phyloP scores from a whole-genome alignment of 345 rosid species.

The Gynandropsis gynandra region DNA sequence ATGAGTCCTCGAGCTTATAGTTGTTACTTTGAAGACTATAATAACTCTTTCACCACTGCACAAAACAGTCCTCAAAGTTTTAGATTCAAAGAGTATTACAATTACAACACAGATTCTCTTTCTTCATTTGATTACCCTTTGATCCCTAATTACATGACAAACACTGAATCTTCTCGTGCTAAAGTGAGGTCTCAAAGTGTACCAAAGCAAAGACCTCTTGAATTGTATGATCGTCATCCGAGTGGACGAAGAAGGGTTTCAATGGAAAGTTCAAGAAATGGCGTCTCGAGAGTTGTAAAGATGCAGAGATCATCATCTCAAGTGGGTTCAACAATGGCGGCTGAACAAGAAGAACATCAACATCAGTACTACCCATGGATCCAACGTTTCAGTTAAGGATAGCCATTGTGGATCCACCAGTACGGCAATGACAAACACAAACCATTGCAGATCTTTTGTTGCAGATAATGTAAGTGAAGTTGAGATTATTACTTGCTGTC shows the following conservation, averaged over 20 bases:
- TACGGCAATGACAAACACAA: conserved; percentile 58
- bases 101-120: conserved; percentile 39
- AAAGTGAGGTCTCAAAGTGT: conserved; percentile 79
- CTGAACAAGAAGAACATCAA: conserved; percentile 24
- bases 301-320: conserved; percentile 95
- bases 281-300: conserved; percentile 54
- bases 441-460: conserved; percentile 55
- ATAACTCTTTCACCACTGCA: conserved; percentile 43
- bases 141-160: conserved; percentile 83
- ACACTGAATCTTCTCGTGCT: conserved; percentile 71
- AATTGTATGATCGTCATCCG: conserved; percentile 60
- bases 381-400: conserved; percentile 57
- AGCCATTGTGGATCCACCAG: conserved; percentile 88
- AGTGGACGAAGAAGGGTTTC: conserved; percentile 54
- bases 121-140: conserved; percentile 54
- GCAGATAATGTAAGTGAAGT: conserved; percentile 34
- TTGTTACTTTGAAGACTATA: conserved; percentile 62
- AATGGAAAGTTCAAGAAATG: conserved; percentile 53
- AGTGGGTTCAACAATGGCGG: conserved; percentile 37
- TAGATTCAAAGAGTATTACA: conserved; percentile 26
- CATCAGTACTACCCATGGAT: conserved; percentile 64
- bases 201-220: conserved; percentile 67
- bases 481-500: conserved; percentile 12
- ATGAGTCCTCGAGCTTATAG: conserved; percentile 71
- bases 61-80: conserved; percentile 63